These are phyloP conservation scores for Alternaria postmessia DNA, from an alignment of 2,329 filamentous ascomycete genomes.

Conservation along the genomic window DNA sequence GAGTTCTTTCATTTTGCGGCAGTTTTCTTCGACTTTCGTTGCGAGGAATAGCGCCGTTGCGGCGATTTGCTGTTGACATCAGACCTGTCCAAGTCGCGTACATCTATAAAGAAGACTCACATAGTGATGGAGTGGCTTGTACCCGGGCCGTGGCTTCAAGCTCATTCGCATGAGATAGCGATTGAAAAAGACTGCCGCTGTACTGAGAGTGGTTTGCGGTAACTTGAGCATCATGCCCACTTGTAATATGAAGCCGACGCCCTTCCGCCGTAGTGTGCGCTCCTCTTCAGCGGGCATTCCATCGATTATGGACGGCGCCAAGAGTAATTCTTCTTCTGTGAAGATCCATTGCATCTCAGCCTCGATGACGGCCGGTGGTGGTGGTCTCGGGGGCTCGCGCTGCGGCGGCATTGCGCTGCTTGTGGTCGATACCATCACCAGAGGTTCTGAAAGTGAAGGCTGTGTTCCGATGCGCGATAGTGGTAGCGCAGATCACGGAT, in stretches of 20 bases:
- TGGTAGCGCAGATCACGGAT: background rate
- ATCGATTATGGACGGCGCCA: constrained; percentile 84
- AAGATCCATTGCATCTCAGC: constrained; percentile 86
- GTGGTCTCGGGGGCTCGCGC: constrained; percentile 47
- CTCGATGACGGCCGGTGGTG: constrained; percentile 59
- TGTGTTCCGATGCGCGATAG: constrained; percentile 2
- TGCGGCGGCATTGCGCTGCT: constrained; percentile 26
- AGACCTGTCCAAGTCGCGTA: constrained; percentile 5
- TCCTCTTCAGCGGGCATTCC: constrained; percentile 82
- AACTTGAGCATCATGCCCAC: constrained; percentile 91
- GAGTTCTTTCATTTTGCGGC: constrained; percentile 92
- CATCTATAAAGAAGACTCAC: constrained; percentile 37
- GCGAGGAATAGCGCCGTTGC: constrained; percentile 92
- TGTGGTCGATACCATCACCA: constrained; percentile 43
- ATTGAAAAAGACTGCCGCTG: constrained; percentile 93
- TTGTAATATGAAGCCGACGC: constrained; percentile 95
- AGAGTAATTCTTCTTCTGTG: constrained; percentile 79
- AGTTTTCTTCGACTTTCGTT: constrained; percentile 97
- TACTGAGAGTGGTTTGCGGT: constrained; percentile 89
- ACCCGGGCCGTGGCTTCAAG: constrained; percentile 74
- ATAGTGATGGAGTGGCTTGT: constrained; percentile 84
- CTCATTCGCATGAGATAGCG: constrained; percentile 92
- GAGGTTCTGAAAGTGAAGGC: background rate
- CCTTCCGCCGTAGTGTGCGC: constrained; percentile 82
- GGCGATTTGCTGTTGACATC: constrained; percentile 70